Base-by-base conservation (phyloP, 1,139 yeast genomes). In the Candida tropicalis region DNA sequence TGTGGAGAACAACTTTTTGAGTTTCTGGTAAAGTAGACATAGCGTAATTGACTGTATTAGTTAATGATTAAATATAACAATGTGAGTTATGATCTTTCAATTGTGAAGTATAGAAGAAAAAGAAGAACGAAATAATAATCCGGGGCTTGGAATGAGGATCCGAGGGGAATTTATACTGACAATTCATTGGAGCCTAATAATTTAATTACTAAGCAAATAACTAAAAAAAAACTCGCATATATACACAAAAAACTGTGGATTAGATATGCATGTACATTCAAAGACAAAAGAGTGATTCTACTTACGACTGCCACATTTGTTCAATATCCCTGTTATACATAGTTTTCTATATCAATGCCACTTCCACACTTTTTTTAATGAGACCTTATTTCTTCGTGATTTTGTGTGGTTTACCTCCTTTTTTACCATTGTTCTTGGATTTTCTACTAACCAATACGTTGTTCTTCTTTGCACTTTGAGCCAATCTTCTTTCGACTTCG, bases 401-500 rank as follows among this genome's bases (percentile, higher is more conserved):
- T 18, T 18, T 36, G 23, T 36, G 25, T 18, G 39, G 32, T 26
- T 27, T 36, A 26, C 17, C 25, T 27, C 23, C 17, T 23, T 34
- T 27, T 41, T 41, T 36, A 27, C 31, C 24, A 10, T 29, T 4
- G 33, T 16, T 22, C 9, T 26, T 38, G 17, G 32, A 24, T n/a
- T 17, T 18, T 18, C 27, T 35, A 2, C 24, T 35, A 8, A 34
- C 37, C 25, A 53, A 20, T 25, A 60, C 45, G 23, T 64, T 59
- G 49, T 75, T 69, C 41, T 58, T 57, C 51, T 66, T 68, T 3
- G 95, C 96, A 57, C 81, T 84, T 39, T 73, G 77, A 13, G 95
- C 93, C 47, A 91, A 69, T 40, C 77, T 51, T 53, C 97, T 71
- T 57, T 91, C 97, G 0, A 81, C 81, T 23, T 74, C 75, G 54